Conservation (phyloP, 2,329 filamentous ascomycete genomes). For the Chaetomium globosum region DNA sequence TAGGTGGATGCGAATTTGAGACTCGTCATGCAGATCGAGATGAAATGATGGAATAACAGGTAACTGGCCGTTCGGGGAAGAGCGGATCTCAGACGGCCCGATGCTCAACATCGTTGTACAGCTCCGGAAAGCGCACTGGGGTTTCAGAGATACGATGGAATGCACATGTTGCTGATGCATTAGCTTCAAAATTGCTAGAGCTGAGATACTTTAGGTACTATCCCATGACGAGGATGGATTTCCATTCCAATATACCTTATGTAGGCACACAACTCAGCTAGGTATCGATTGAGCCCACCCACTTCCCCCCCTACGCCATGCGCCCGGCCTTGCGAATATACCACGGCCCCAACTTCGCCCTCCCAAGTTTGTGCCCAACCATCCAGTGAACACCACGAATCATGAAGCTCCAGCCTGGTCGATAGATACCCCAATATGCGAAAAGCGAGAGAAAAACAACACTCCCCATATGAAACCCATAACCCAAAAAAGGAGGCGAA, state of each 20-base stretch:
- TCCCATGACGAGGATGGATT: neutral
- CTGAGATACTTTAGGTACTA: neutral
- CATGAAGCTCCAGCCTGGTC: constrained; percentile 3
- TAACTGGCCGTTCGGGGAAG: neutral
- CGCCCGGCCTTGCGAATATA: constrained; percentile 4
- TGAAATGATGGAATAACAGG: neutral
- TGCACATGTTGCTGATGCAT: neutral
- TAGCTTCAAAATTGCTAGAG: neutral
- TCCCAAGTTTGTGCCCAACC: constrained; percentile 21
- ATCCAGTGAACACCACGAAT: neutral
- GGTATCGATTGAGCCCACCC: neutral
- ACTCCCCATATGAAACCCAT: constrained; percentile 11
- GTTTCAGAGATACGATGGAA: neutral
- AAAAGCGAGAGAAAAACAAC: constrained; percentile 14
- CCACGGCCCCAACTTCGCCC: constrained; percentile 7
- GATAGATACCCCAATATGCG: neutral
- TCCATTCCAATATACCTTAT: neutral
- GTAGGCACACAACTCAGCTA: neutral
- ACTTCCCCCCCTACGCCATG: neutral
- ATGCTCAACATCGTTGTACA: neutral
- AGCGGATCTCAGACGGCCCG: neutral
- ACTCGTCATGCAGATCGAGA: neutral
- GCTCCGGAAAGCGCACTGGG: neutral
- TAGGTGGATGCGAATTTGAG: neutral
- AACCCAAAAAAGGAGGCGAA: constrained; percentile 20